These are phyloP conservation scores for Schizophyllum commune DNA, from an alignment of 1,284 basidiomycete genomes.

Conservation along the genomic window DNA sequence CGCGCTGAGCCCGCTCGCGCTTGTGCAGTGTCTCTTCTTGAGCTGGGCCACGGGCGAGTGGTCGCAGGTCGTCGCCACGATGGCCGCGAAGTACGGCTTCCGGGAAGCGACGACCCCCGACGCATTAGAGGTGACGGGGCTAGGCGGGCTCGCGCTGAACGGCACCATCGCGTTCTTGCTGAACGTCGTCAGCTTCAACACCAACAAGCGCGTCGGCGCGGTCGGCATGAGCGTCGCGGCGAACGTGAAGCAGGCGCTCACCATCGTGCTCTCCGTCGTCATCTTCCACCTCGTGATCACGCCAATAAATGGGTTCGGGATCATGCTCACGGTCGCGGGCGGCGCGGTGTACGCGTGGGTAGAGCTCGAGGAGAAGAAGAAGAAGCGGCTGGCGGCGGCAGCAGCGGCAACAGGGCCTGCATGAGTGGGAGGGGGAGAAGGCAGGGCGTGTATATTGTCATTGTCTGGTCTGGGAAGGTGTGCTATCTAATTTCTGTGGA, in stretches of 20 bases:
- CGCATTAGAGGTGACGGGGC: background rate
- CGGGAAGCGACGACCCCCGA: background rate
- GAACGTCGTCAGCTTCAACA: constrained; percentile 88
- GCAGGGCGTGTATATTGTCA: background rate
- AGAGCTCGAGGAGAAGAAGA: constrained; percentile 54
- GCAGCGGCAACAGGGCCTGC: background rate
- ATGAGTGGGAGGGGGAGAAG: background rate
- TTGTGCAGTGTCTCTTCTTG: constrained; percentile 75
- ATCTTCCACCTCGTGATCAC: constrained; percentile 82
- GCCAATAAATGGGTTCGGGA: constrained; percentile 71
- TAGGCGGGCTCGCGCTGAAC: constrained; percentile 50
- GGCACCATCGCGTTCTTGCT: constrained; percentile 83
- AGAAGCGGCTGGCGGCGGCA: background rate
- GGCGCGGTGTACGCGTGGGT: constrained; percentile 79
- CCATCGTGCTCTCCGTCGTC: constrained; percentile 76
- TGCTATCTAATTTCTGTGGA: background rate
- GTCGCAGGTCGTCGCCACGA: constrained; percentile 31
- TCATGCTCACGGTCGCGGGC: constrained; percentile 73
- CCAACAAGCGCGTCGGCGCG: constrained; percentile 84
- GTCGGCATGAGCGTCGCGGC: constrained; percentile 81
- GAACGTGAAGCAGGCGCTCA: constrained; percentile 92
- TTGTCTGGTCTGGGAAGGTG: background rate
- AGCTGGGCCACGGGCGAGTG: constrained; percentile 78
- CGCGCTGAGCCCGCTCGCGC: constrained; percentile 82
- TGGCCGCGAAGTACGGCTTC: background rate